A percentile compares a stretch with the other conserved stretches of the same genome.
Evolutionary conservation across 306 rosid species (phyloP).

Genomic region (Hylodesmum podocarpum): DNA sequence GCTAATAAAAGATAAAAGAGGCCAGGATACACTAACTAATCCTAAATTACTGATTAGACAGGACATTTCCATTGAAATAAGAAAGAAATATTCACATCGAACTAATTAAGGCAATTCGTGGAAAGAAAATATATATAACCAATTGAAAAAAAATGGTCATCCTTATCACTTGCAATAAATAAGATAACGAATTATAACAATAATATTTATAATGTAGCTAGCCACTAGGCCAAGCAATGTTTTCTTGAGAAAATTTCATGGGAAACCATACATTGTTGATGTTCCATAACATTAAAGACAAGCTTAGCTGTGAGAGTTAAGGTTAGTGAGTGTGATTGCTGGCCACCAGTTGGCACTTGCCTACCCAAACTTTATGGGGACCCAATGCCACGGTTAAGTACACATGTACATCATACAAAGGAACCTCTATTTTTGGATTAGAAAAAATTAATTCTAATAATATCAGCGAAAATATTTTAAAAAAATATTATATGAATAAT

Average conservation of each 20-base stretch:
- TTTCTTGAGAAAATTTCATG: neutral
- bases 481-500: neutral
- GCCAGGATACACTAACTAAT: neutral
- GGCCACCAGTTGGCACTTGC: neutral
- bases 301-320: slow-evolving; percentile 2
- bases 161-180: neutral
- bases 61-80: neutral
- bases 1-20: too few relatives aligned
- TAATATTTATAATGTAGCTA: neutral
- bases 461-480: neutral
- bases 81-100: neutral
- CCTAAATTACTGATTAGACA: slow-evolving; percentile 2
- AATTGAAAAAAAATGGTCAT: neutral
- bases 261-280: neutral
- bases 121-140: neutral
- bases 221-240: neutral
- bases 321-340: neutral
- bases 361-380: neutral
- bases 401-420: neutral
- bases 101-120: neutral
- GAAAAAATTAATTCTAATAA: neutral
- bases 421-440: neutral
- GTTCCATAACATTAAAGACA: slow-evolving; percentile 13
- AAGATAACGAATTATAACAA: neutral
- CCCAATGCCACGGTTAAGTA: neutral